Evolutionary conservation across 2,329 filamentous ascomycete genomes (phyloP).

Genomic region (Penicillium janthinellum): DNA sequence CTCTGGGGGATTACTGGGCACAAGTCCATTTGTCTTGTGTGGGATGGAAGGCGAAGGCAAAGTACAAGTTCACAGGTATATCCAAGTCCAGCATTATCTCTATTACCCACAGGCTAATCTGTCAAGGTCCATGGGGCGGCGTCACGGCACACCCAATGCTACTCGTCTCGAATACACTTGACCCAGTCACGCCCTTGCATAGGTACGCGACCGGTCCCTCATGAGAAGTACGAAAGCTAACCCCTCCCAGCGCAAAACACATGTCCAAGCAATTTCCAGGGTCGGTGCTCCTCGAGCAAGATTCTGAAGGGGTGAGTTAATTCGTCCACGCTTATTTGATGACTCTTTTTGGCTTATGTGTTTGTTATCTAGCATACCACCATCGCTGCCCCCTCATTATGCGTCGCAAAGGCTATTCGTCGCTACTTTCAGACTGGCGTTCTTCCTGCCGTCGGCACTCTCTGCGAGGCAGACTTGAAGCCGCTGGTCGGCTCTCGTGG

Average conservation of each 20-base stretch:
- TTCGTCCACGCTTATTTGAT: not conserved
- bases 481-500: constrained; percentile 30
- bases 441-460: constrained; percentile 37
- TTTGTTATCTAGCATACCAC: constrained; percentile 33
- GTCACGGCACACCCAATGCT: constrained; percentile 56
- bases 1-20: constrained; percentile 43
- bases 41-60: constrained; percentile 38
- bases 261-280: constrained; percentile 48
- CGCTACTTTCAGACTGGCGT: constrained; percentile 47
- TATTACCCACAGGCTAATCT: too few species aligned
- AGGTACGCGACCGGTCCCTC: constrained; percentile 24
- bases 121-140: constrained; percentile 30
- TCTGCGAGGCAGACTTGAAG: constrained; percentile 43
- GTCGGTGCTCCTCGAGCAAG: constrained; percentile 48
- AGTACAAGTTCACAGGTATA: constrained; percentile 40
- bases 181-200: constrained; percentile 61
- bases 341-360: not conserved
- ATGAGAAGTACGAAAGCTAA: constrained; percentile 4
- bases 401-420: constrained; percentile 39
- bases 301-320: constrained; percentile 45
- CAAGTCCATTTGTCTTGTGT: constrained; percentile 39
- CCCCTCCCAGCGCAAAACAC: constrained; percentile 31
- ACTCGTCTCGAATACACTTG: constrained; percentile 59
- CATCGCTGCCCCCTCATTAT: constrained; percentile 39
- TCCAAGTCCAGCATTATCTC: too few species aligned